Evolutionary conservation across 1,284 basidiomycete genomes (phyloP), one percentile per base, ranked within the genome.

Genomic region (Ceratobasidium sp.): DNA sequence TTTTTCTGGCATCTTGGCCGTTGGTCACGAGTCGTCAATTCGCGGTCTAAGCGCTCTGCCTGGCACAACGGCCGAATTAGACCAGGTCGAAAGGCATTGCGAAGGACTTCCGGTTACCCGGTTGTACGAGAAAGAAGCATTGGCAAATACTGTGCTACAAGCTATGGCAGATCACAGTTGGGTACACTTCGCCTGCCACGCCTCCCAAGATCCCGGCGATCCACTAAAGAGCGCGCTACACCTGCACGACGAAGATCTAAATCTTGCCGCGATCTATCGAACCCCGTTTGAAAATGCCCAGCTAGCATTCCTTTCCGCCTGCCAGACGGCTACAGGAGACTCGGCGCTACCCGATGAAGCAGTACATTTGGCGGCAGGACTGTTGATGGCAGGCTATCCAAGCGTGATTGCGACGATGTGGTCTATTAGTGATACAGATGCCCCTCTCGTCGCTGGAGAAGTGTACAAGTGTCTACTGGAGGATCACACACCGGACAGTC

Each of bases 261-360:
- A n/a, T n/a, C n/a, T n/a, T n/a, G n/a, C n/a, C n/a, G n/a, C n/a
- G n/a, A n/a, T n/a, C n/a, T n/a, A n/a, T n/a, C n/a, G n/a, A n/a
- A n/a, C n/a, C n/a, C n/a, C n/a, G n/a, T n/a, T n/a, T n/a, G n/a
- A n/a, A n/a, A n/a, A n/a, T n/a, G n/a, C n/a, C n/a, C n/a, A n/a
- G n/a, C n/a, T n/a, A n/a, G n/a, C n/a, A n/a, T n/a, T n/a, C 18
- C 40, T 66, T 9, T 44, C 40, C n/a, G 64, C 64, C 23, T 66
- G 64, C 42, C 42, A 66, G 64, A 66, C 64, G 23, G 64, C 64
- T 46, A 46, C 64, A n/a, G 64, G 64, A 6, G 64, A 66, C 26
- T 26, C 40, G 4, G 20, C 15, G n/a, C 42, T 66, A 23, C 64
- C 64, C 6, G 64, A 66, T n/a, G 64, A 66, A 26, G 40, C 39